Base-by-base conservation (phyloP, 192 early-diverging fungal genomes). In the Chytriomyces confervae region DNA sequence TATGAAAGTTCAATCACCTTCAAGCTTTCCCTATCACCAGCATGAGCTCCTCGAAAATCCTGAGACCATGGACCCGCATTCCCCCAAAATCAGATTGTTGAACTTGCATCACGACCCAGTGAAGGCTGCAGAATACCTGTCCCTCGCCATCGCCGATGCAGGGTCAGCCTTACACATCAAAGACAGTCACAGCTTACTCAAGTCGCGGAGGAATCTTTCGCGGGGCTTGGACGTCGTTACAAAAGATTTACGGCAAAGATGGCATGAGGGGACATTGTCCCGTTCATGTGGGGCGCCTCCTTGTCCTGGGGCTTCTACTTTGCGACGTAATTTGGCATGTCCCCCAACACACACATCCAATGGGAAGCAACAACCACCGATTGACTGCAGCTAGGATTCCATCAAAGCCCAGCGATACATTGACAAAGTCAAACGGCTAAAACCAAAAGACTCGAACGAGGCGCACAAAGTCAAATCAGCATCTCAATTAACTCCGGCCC, bases 301-400 rank as follows among this genome's bases (percentile, higher is more conserved):
- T 81, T 91, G 8, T 95, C 94, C 60, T 99, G 96, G 96, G 96
- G 96, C 2, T 81, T 99, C 23, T 99, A 97, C 77, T 98, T 99
- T 84, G 94, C 90, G 44, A 94, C 91, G 91, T 96, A 95, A 63
- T 83, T 27, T 76, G 4, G 0, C 77, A 64, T 7, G 10, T 46
- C 5, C 48, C 6, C 69, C 64, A 36, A 9, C 47, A 20, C 5
- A 36, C 62, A 16, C 48, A 48, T 10, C 24, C 24, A 27, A 27
- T 27, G 24, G 24, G 24, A 27, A 36, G 4, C 36, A 48, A 43
- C 64, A 11, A 13, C 27, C 23, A 3, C 27, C 27, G 2, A 20
- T 16, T 50, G 46, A 27, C 62, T 20, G 16, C 67, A 90, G 88
- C 78, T 90, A 90, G 63, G 82, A 84, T 71, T 65, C 81, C 43